Evolutionary conservation across 495 filamentous ascomycete genomes (phyloP).

Genomic region (Astrothelium macrocarpum): DNA sequence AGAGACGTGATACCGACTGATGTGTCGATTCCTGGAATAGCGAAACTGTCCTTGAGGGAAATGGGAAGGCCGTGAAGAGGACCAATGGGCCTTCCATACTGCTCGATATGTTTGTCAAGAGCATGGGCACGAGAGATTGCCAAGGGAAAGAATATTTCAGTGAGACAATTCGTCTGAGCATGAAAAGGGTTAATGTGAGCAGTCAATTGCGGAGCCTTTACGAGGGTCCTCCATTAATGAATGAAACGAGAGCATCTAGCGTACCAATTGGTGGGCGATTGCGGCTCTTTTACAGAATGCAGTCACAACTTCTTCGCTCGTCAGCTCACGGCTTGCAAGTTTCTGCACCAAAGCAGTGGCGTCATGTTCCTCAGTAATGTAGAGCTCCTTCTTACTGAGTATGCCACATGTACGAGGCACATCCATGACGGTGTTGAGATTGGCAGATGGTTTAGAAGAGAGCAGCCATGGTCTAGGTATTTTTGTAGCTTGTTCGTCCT

Average conservation of each 20-base stretch:
- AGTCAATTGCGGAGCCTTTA: no score
- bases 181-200: constrained; percentile 2
- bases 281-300: constrained; percentile 52
- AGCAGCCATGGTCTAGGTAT: constrained; percentile 32
- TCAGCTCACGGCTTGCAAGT: constrained; percentile 41
- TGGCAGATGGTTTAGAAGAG: constrained; percentile 8
- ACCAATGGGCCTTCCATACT: constrained; percentile 26
- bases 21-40: constrained; percentile 30
- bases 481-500: constrained; percentile 25
- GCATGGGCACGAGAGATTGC: constrained; percentile 27
- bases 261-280: constrained; percentile 31
- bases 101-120: constrained; percentile 28
- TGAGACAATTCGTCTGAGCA: constrained; percentile 32
- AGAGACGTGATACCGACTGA: constrained; percentile 29
- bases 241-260: neutral
- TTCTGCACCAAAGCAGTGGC: constrained; percentile 40
- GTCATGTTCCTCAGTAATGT: constrained; percentile 50
- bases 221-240: no score
- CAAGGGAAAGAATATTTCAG: constrained; percentile 33
- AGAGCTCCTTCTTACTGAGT: constrained; percentile 42
- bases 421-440: constrained; percentile 22
- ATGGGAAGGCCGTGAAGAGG: constrained; percentile 35
- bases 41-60: constrained; percentile 35
- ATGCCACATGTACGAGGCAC: constrained; percentile 33
- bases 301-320: constrained; percentile 43